Evolutionary conservation across 805 yeast species (phyloP).

Genomic region (Hanseniaspora valbyensis): DNA sequence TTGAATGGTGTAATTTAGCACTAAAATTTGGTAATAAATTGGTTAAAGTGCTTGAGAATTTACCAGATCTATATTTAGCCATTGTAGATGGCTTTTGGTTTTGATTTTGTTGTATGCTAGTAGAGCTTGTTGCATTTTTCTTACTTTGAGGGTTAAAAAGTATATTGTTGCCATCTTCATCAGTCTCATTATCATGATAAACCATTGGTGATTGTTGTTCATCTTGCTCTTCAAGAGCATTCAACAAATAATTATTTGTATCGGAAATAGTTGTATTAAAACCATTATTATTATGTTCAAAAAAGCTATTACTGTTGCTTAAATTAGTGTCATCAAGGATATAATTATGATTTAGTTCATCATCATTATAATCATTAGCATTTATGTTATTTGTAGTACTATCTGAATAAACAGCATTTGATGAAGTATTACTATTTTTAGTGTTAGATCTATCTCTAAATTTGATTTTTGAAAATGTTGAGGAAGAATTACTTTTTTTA

Average conservation of each 20-base stretch:
- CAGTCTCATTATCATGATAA: too few relatives aligned
- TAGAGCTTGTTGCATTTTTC: background rate
- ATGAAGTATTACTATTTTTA: constrained; percentile 12
- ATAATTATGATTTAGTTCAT: background rate
- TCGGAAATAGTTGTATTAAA: constrained; percentile 3
- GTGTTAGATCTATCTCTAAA: constrained; percentile 15
- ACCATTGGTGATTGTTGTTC: background rate
- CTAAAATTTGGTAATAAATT: constrained; percentile 29
- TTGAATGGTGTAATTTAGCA: constrained; percentile 28
- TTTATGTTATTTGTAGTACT: background rate
- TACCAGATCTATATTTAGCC: constrained; percentile 24
- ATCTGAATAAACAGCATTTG: constrained; percentile 7
- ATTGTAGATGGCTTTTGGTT: constrained; percentile 1
- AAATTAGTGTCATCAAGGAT: background rate
- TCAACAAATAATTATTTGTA: background rate
- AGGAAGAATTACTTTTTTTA: constrained; percentile 4
- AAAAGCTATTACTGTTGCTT: background rate
- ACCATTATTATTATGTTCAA: background rate
- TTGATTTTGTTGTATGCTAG: background rate
- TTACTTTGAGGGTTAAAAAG: background rate
- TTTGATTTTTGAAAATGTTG: constrained; percentile 11
- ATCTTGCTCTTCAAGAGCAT: background rate
- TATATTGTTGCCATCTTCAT: background rate
- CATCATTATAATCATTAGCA: background rate
- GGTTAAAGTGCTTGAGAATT: constrained; percentile 28